A percentile compares a stretch with the other conserved stretches of the same genome.
These are phyloP conservation scores for Kodamaea nitidulidarum DNA, from an alignment of 805 yeast genomes.

Conservation along the genomic window DNA sequence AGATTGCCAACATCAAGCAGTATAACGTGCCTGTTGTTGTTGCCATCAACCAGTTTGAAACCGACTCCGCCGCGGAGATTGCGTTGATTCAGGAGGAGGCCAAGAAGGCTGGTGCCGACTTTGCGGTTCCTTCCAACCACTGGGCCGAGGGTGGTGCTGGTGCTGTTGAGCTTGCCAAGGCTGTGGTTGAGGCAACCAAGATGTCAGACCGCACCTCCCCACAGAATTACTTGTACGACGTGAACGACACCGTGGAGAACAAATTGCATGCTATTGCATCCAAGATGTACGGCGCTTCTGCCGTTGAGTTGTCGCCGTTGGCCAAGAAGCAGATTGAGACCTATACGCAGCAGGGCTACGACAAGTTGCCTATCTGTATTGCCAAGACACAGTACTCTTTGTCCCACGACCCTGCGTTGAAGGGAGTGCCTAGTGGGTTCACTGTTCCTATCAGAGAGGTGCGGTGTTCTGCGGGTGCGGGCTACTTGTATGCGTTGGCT, in stretches of 20 bases:
- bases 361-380: slow-evolving; percentile 87
- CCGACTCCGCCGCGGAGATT: slow-evolving; percentile 79
- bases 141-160: slow-evolving; percentile 97
- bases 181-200: slow-evolving; percentile 70
- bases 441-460: slow-evolving; percentile 92
- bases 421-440: slow-evolving; percentile 94
- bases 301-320: slow-evolving; percentile 73
- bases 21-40: slow-evolving; percentile 92
- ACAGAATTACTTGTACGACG: slow-evolving; percentile 61
- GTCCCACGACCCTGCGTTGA: slow-evolving; percentile 88
- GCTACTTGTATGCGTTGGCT: slow-evolving; percentile 92
- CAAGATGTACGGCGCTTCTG: slow-evolving; percentile 90
- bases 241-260: slow-evolving; percentile 68
- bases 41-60: slow-evolving; percentile 77
- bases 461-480: slow-evolving; percentile 94
- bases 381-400: slow-evolving; percentile 97
- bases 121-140: slow-evolving; percentile 86
- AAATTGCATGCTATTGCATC: slow-evolving; percentile 76
- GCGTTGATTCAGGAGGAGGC: slow-evolving; percentile 77
- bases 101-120: slow-evolving; percentile 85
- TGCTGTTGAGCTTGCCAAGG: slow-evolving; percentile 76
- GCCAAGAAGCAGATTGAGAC: slow-evolving; percentile 79
- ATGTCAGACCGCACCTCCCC: slow-evolving; percentile 31
- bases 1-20: slow-evolving; percentile 76
- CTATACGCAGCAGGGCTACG: slow-evolving; percentile 84